Base-by-base conservation (phyloP, 441 rosid genomes). In the Isatis lusitanica region DNA sequence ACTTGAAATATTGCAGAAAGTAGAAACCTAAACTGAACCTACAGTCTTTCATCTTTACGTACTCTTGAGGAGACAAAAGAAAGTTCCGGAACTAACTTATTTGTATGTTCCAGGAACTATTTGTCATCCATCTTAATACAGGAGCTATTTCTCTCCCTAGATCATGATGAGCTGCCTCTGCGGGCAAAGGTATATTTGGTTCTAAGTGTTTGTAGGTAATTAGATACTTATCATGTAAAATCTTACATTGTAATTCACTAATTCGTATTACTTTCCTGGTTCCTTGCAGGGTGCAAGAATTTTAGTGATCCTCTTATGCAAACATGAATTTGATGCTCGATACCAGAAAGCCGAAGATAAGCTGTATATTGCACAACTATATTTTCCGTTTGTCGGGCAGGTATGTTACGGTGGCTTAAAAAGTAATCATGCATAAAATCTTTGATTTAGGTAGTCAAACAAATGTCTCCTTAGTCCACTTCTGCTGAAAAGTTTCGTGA, bases 261-360 rank as follows among this genome's bases (percentile, higher is more conserved):
- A 65, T 24, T 53, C 10, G 5, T 53, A 64, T 81, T 71, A 57
- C 50, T 39, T 72, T 64, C 65, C 38, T 63, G 16, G 55, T 24
- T 71, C 59, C 76, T 66, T 79, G 72, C 74, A 90, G 99, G 99
- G 97, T 62, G 98, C 99, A 78, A 88, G 99, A 83, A 87, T 91
- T 69, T 82, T 96, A 71, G 99, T 93, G 50, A 87, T 92, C 71
- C 93, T 96, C 62, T 80, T 93, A 50, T 96, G 99, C 89, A 96
- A 96, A 85, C 97, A 93, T 78, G 98, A 93, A 76, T 96, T 89
- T 82, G 99, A 96, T 84, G 89, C 88, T 78, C 98, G 98, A 70
- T 96, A 96, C 82, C 98, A 96, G 71, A 96, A 93, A 88, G 96
- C 94, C 58, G 99, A 96, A 87, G 99, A 96, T 87, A 96, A 96